Evolutionary conservation across 73 alveolate species (phyloP).

Genomic region (Paramecium caudatum): DNA sequence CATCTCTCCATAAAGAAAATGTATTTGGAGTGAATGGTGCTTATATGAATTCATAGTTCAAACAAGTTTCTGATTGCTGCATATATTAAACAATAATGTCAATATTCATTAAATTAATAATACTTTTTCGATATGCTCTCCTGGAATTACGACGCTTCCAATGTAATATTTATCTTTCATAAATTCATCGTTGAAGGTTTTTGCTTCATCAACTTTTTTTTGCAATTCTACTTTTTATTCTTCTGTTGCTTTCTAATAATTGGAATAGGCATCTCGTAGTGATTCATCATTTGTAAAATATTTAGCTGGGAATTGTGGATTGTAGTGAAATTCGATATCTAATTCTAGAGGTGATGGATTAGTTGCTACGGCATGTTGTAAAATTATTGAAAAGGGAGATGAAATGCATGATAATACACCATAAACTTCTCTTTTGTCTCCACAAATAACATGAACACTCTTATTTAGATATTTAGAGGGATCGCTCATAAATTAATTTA

Average conservation of each 20-base stretch:
- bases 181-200: constrained; percentile 36
- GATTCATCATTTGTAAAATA: constrained; percentile 34
- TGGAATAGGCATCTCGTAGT: background rate
- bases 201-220: constrained; percentile 38
- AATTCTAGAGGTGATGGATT: constrained; percentile 30
- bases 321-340: constrained; percentile 58
- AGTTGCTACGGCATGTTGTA: constrained; percentile 24
- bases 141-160: constrained; percentile 59
- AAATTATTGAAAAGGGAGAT: constrained; percentile 45
- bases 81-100: background rate
- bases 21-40: constrained; percentile 54
- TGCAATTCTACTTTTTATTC: constrained; percentile 3
- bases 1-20: constrained; percentile 63
- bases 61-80: background rate
- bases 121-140: constrained; percentile 29
- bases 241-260: background rate
- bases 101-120: constrained; percentile 25
- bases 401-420: constrained; percentile 51
- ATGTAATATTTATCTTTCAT: constrained; percentile 57
- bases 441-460: constrained; percentile 15
- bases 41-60: constrained; percentile 9
- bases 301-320: constrained; percentile 58
- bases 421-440: constrained; percentile 18
- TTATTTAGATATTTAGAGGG: constrained; percentile 49
- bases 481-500: constrained; percentile 48